Base-by-base conservation (phyloP, 2,329 filamentous ascomycete species). In the Apiospora malaysiana region DNA sequence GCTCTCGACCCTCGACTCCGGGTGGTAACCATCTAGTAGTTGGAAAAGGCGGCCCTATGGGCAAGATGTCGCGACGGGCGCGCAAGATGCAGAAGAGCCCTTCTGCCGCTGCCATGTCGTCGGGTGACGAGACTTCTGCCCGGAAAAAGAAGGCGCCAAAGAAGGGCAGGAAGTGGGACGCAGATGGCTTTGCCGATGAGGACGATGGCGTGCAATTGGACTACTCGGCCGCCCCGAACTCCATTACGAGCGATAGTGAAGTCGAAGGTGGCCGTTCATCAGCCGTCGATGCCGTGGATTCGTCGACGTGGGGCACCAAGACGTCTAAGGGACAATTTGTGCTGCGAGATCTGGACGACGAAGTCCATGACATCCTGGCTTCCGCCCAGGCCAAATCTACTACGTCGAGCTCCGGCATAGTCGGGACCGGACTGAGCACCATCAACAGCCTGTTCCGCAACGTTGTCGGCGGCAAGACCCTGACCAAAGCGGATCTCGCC, bases 271-370 rank as follows among this genome's bases (percentile, higher is more conserved):
- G 42, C 42, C 86, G 88, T 67, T 85, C 87, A 21, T 86, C 89
- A 27, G 87, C 88, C 12, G 82, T 97, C 2, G 93, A 97, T 76
- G 88, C 90, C 56, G 90, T 98, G 43, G 91, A 94, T 73, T 88
- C 93, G 68, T 90, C 91, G 16, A 91, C 93, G 1, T 98, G 94
- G 94, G 96, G 96, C 46, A 93, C 89, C 46, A 92, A 90, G 78
- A 97, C 93, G 18, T 89, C 88, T 69, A 95, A 95, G 83, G 96
- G 96, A 68, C 93, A 98, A 79, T 99, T 98, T 77, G 92, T 98
- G 67, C 85, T 99, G 74, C 97, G 93, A 78, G 96, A 99, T 77
- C 84, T 99, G 8, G 95, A 95, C 72, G 94, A 97, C 75, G 94
- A 99, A 82, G 94, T 99, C 21, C 92, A 97, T 77, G 92, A 91